Evolutionary conservation across 495 filamentous ascomycete species (phyloP).

Genomic region (Pyrenula massariospora): DNA sequence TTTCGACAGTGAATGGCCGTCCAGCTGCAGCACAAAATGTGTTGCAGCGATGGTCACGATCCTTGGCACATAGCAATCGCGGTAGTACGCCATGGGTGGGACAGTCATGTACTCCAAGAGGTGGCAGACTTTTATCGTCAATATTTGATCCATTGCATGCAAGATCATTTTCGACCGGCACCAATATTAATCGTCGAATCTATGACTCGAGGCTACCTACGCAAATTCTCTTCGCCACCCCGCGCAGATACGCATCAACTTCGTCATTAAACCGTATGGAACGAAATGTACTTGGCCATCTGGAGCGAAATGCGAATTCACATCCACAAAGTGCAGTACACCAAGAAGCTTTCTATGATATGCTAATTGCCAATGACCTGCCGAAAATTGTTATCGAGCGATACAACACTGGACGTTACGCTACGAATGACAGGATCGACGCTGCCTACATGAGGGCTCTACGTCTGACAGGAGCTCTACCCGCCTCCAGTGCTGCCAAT

Average conservation of each 20-base stretch:
- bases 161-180: slow-evolving; percentile 9
- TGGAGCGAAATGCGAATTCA: slow-evolving; percentile 83
- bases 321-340: slow-evolving; percentile 74
- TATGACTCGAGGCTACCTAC: slow-evolving; percentile 25
- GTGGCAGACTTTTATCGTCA: slow-evolving; percentile 5
- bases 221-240: slow-evolving; percentile 13
- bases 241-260: slow-evolving; percentile 22
- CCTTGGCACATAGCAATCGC: not conserved
- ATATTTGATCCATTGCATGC: slow-evolving; percentile 12
- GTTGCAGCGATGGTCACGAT: not conserved
- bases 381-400: slow-evolving; percentile 82
- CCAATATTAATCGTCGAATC: slow-evolving; percentile 14
- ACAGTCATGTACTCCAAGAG: not conserved
- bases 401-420: slow-evolving; percentile 75
- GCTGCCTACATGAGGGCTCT: slow-evolving; percentile 65
- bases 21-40: not conserved
- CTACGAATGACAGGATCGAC: slow-evolving; percentile 61
- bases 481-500: slow-evolving; percentile 18
- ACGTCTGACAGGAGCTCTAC: slow-evolving; percentile 40
- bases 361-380: slow-evolving; percentile 83
- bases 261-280: slow-evolving; percentile 45
- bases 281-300: slow-evolving; percentile 50
- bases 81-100: not conserved
- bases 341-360: slow-evolving; percentile 88
- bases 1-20: not conserved